phyloP scores from a whole-genome alignment of 164 flowering plant genomes.

The Brasenia schreberi region DNA sequence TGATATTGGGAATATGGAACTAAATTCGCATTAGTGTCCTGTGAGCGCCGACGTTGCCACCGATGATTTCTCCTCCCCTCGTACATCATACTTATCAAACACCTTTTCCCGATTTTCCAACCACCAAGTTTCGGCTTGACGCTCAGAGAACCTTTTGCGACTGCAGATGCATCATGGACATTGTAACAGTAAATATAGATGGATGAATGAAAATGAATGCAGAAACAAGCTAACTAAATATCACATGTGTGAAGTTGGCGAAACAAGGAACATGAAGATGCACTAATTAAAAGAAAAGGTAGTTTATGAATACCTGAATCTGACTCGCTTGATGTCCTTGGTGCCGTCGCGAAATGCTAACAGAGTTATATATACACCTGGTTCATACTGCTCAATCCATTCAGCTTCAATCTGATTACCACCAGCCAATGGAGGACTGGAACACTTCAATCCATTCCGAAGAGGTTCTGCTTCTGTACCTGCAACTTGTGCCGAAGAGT shows the following conservation, averaged over 20 bases:
- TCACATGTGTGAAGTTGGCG: background rate
- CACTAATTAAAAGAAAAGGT: background rate
- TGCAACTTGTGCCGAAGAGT: slow-evolving; percentile 18
- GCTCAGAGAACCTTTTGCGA: slow-evolving; percentile 70
- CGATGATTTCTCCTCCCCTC: slow-evolving; percentile 37
- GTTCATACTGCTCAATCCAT: slow-evolving; percentile 85
- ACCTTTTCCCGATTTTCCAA: slow-evolving; percentile 66
- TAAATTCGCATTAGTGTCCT: background rate
- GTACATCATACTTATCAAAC: slow-evolving; percentile 52
- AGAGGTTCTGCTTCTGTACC: slow-evolving; percentile 20
- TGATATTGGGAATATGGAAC: background rate
- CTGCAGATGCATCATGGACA: slow-evolving; percentile 21
- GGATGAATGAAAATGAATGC: background rate
- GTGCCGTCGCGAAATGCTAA: slow-evolving; percentile 59
- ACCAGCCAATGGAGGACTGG: slow-evolving; percentile 12
- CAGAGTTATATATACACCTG: slow-evolving; percentile 81
- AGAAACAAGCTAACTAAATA: background rate
- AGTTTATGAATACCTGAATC: slow-evolving; percentile 52
- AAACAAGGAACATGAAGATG: background rate
- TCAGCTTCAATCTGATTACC: slow-evolving; percentile 51
- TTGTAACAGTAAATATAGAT: slow-evolving; percentile 1
- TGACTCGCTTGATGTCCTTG: slow-evolving; percentile 78
- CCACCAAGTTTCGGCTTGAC: slow-evolving; percentile 75
- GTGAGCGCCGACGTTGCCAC: slow-evolving; percentile 14
- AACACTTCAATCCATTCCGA: slow-evolving; percentile 31